Conservation (phyloP, 2,329 filamentous ascomycete genomes). For the Aotearoamyces nothofagi region DNA sequence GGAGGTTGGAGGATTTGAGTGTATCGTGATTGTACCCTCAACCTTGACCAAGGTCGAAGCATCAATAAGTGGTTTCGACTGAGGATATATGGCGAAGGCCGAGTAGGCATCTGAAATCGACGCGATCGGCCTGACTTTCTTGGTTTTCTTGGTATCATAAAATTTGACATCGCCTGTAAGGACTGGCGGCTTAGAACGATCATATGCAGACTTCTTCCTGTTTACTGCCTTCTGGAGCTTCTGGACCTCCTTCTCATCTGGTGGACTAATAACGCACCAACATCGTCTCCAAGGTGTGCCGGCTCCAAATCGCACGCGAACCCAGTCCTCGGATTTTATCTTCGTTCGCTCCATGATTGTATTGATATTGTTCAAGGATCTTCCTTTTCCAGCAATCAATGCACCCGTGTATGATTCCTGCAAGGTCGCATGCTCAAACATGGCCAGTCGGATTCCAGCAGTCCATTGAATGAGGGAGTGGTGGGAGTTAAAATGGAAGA, state of each 20-base stretch:
- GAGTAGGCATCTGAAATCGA: conserved; percentile 84
- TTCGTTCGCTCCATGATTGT: conserved; percentile 71
- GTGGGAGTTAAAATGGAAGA: conserved; percentile 91
- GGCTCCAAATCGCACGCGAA: conserved; percentile 84
- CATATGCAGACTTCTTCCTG: conserved; percentile 73
- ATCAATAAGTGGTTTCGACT: conserved; percentile 85
- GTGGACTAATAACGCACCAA: conserved; percentile 89
- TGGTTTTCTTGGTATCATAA: conserved; percentile 79
- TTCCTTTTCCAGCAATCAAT: conserved; percentile 88
- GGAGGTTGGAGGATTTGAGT: conserved; percentile 59
- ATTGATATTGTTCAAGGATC: conserved; percentile 76
- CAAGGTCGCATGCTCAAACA: conserved; percentile 84
- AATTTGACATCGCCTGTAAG: conserved; percentile 89
- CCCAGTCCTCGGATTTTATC: conserved; percentile 79
- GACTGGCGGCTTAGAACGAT: conserved; percentile 47
- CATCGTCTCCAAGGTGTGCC: conserved; percentile 93
- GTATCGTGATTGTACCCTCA: conserved; percentile 79
- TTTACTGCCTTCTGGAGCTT: conserved; percentile 70
- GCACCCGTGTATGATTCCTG: conserved; percentile 96
- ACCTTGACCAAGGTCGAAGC: conserved; percentile 89
- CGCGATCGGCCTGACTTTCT: conserved; percentile 81
- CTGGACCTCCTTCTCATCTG: conserved; percentile 81
- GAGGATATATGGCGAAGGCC: conserved; percentile 90
- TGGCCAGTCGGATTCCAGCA: conserved; percentile 78
- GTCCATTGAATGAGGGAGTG: conserved; percentile 94